Conservation (phyloP, 768 basidiomycete genomes). For the Pisolithus tinctorius region DNA sequence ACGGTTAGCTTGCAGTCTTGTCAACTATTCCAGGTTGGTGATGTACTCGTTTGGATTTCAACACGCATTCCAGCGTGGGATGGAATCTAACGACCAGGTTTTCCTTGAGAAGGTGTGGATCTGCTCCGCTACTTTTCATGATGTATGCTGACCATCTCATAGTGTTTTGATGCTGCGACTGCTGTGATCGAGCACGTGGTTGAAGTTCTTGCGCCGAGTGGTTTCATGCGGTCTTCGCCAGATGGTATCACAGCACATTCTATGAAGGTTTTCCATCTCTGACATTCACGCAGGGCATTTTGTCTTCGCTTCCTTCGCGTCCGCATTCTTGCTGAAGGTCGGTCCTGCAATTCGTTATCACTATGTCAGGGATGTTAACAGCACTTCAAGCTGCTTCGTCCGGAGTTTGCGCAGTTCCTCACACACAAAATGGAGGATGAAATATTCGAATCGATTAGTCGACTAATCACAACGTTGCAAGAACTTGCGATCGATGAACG, state of each 20-base stretch:
- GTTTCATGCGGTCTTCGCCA: constrained; percentile 73
- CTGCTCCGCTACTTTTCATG: neutral
- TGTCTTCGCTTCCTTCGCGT: constrained; percentile 74
- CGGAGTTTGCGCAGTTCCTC: constrained; percentile 62
- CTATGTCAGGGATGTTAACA: neutral
- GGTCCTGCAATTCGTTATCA: constrained; percentile 4
- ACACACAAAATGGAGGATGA: constrained; percentile 54
- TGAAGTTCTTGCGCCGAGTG: constrained; percentile 58
- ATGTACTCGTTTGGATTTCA: constrained; percentile 88
- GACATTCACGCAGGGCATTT: constrained; percentile 49
- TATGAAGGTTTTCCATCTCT: neutral
- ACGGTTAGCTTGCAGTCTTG: constrained; percentile 41
- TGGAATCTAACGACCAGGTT: constrained; percentile 52
- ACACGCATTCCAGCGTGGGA: constrained; percentile 68
- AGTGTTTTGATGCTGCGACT: constrained; percentile 71
- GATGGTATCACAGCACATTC: constrained; percentile 44
- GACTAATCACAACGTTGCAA: constrained; percentile 64
- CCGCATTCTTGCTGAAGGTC: constrained; percentile 78
- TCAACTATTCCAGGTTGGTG: constrained; percentile 71
- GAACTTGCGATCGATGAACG: constrained; percentile 77
- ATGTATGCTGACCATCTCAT: too few species aligned
- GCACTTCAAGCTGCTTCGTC: constrained; percentile 52
- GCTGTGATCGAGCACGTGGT: constrained; percentile 60
- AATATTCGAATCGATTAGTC: constrained; percentile 65
- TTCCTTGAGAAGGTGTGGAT: constrained; percentile 57